These are phyloP conservation scores for Talaromyces proteolyticus DNA, from an alignment of 495 filamentous ascomycete species.

Conservation along the genomic window DNA sequence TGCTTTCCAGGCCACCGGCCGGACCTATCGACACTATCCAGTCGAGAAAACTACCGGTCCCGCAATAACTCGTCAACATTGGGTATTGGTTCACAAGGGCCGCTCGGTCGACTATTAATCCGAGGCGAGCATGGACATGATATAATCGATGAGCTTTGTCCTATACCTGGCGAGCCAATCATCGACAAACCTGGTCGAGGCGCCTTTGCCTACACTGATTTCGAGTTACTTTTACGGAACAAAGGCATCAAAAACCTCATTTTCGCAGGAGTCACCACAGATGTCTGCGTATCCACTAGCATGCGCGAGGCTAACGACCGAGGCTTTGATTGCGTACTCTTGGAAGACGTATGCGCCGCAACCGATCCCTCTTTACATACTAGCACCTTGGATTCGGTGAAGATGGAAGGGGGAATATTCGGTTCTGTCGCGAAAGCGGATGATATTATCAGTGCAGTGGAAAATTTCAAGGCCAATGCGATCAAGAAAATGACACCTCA, in stretches of 20 bases:
- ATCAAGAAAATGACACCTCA: slow-evolving; percentile 42
- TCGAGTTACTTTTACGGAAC: slow-evolving; percentile 53
- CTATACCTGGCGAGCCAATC: slow-evolving; percentile 49
- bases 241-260: slow-evolving; percentile 63
- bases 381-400: slow-evolving; percentile 45
- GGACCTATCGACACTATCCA: slow-evolving; percentile 52
- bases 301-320: slow-evolving; percentile 69
- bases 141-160: slow-evolving; percentile 53
- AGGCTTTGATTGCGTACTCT: slow-evolving; percentile 62
- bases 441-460: slow-evolving; percentile 44
- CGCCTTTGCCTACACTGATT: slow-evolving; percentile 63
- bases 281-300: slow-evolving; percentile 65
- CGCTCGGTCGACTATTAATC: slow-evolving; percentile 57
- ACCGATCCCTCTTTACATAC: slow-evolving; percentile 40
- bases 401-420: slow-evolving; percentile 56
- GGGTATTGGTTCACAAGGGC: slow-evolving; percentile 55
- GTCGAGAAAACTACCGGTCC: slow-evolving; percentile 49
- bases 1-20: slow-evolving; percentile 51
- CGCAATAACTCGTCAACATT: slow-evolving; percentile 47
- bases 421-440: slow-evolving; percentile 41
- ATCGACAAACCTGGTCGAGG: slow-evolving; percentile 64
- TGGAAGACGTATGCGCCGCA: slow-evolving; percentile 50
- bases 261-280: slow-evolving; percentile 61
- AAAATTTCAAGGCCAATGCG: slow-evolving; percentile 35
- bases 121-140: slow-evolving; percentile 61